Base-by-base conservation (phyloP, 176 grass and related monocot genomes). In the Cenchrus purpureus region DNA sequence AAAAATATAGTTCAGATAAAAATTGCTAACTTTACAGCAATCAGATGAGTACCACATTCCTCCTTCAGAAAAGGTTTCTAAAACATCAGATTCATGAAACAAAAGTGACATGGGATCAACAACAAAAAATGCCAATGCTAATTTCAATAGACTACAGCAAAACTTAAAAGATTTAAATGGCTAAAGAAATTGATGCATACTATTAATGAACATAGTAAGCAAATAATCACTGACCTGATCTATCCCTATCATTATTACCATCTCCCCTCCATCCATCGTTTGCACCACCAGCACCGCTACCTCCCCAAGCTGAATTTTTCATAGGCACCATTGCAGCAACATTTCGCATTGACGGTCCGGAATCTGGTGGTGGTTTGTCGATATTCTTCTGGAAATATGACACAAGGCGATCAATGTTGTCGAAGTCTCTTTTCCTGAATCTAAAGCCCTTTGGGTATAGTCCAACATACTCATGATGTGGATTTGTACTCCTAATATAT, bases 401-500 rank as follows among this genome's bases (percentile, higher is more conserved):
- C 67, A 99, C 91, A 0, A 99, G 82, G 40, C 87, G 93, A 46
- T 99, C 88, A 71, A 99, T 92, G 70, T 91, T 91, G 56, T 92
- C 94, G 65, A 99, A 99, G 85, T 99, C 97, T 72, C 74, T 96
- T 87, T 99, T 95, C 28, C 97, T 84, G 73, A 94, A 99, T 71
- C 97, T 87, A 52, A 88, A 94, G 55, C 97, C 97, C 68, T 99
- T 99, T 6, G 97, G 97, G 84, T 92, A 97, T 40, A 99, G 72
- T 9, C 97, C 97, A 9, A 99, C 87, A 86, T 99, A 99, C 69
- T 99, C 97, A 19, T 97, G 97, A 84, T 97, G 97, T 65, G 97
- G 97, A 85, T 91, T 99, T 82, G 91, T 81, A 85, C 92, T 97
- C 82, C 94, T 93, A 57, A 99, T 97, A 69, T 97, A 97, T 66